Evolutionary conservation across 352 stramenopile species (phyloP).

Genomic region (Globisporangium carolinianum): DNA sequence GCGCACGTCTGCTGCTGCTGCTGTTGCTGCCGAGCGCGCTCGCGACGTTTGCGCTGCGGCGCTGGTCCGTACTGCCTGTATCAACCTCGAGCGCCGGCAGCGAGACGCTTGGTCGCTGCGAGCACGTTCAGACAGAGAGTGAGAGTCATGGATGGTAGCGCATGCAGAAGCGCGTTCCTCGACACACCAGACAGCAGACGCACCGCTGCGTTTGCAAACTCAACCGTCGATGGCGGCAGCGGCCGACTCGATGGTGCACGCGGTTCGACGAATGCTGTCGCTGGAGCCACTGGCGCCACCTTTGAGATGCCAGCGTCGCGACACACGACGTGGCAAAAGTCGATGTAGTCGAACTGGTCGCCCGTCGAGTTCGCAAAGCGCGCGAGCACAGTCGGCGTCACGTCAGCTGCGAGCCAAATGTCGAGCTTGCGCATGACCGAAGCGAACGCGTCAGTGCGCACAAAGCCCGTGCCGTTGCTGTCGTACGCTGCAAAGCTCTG

Average conservation of each 20-base stretch:
- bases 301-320: conserved; percentile 2
- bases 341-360: conserved; percentile 67
- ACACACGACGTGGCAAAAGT: conserved; percentile 45
- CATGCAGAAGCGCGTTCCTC: neutral
- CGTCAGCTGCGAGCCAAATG: conserved; percentile 36
- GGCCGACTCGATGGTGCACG: neutral
- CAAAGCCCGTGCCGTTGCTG: conserved; percentile 45
- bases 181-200: neutral
- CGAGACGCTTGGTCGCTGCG: conserved; percentile 3
- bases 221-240: neutral
- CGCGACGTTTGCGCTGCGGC: neutral
- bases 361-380: conserved; percentile 38
- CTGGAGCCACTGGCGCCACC: neutral
- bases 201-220: neutral
- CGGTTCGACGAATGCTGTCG: neutral
- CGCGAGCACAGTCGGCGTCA: conserved; percentile 31
- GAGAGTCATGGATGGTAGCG: neutral
- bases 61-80: neutral
- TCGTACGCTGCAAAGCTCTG: conserved; percentile 57
- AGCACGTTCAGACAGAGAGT: neutral
- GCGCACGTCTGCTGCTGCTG: neutral
- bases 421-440: conserved; percentile 60
- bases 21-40: neutral
- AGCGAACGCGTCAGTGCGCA: conserved; percentile 52
- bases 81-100: conserved; percentile 6